Conservation (phyloP, 2,329 filamentous ascomycete species). For the Karstenula rhodostoma region DNA sequence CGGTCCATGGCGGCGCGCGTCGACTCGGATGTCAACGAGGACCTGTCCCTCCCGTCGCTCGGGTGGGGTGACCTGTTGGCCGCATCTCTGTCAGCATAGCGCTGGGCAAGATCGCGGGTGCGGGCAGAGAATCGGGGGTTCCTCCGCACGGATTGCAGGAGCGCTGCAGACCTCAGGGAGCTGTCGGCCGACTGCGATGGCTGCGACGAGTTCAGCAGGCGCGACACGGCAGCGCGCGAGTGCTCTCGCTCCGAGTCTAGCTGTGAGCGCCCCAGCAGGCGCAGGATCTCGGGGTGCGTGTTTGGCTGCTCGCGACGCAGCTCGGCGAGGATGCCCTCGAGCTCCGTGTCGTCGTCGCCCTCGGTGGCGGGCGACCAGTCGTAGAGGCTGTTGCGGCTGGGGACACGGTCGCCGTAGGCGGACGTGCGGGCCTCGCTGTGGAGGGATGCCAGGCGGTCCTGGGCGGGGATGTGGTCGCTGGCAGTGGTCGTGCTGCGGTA, state of each 20-base stretch:
- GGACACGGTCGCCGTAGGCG: constrained; percentile 63
- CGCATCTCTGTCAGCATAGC: constrained; percentile 51
- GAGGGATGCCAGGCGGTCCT: constrained; percentile 55
- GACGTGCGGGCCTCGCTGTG: constrained; percentile 38
- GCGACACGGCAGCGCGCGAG: constrained; percentile 34
- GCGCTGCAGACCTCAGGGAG: constrained; percentile 50
- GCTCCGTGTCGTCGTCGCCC: constrained; percentile 48
- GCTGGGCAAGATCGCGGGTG: constrained; percentile 48
- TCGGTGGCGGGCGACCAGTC: constrained; percentile 65
- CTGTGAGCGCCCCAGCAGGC: constrained; percentile 48
- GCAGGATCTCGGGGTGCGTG: constrained; percentile 50
- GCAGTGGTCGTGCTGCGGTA: not conserved
- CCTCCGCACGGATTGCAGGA: constrained; percentile 51
- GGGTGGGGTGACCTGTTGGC: constrained; percentile 25
- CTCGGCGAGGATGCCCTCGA: constrained; percentile 52
- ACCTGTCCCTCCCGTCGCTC: constrained; percentile 35
- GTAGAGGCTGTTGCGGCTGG: constrained; percentile 64
- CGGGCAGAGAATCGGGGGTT: constrained; percentile 51
- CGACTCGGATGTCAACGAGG: constrained; percentile 28
- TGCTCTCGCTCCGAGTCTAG: constrained; percentile 44
- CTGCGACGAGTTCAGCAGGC: constrained; percentile 34
- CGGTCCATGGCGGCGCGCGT: constrained; percentile 39
- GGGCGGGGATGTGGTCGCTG: constrained; percentile 49
- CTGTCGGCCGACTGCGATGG: constrained; percentile 38
- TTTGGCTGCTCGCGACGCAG: constrained; percentile 50